These are phyloP conservation scores for Trichoderma virens DNA, from an alignment of 495 filamentous ascomycete genomes.

Conservation along the genomic window DNA sequence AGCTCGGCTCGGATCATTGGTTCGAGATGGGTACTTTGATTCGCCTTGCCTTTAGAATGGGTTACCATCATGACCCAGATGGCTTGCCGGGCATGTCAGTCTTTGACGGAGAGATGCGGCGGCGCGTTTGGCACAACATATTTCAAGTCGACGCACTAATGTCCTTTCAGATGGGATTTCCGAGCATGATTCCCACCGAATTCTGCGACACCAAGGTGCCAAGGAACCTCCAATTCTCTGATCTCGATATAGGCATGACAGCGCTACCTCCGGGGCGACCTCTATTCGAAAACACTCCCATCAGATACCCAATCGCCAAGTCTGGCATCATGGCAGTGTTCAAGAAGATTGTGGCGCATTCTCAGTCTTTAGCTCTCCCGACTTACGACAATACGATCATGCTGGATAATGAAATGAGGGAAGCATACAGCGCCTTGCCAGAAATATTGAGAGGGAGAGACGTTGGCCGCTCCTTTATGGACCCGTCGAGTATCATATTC, in stretches of 20 bases:
- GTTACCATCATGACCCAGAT: conserved; percentile 44
- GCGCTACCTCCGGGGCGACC: conserved; percentile 31
- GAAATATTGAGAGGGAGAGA: conserved; percentile 21
- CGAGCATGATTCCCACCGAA: conserved; percentile 33
- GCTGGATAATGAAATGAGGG: conserved; percentile 29
- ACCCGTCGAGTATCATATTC: conserved; percentile 25
- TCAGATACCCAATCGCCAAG: conserved; percentile 37
- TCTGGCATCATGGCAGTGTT: conserved; percentile 30
- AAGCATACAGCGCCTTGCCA: conserved; percentile 22
- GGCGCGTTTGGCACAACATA: conserved; percentile 42
- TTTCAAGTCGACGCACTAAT: conserved; percentile 39
- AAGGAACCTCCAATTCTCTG: conserved; percentile 36
- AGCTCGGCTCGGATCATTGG: conserved; percentile 24
- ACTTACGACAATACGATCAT: conserved; percentile 29
- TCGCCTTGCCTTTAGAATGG: conserved; percentile 21
- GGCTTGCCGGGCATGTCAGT: conserved; percentile 34
- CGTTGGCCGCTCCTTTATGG: conserved; percentile 26
- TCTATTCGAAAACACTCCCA: conserved; percentile 33
- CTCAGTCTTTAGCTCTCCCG: conserved; percentile 22
- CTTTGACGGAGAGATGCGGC: conserved; percentile 44
- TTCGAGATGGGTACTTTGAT: neutral
- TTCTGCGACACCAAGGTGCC: conserved; percentile 39
- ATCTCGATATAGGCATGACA: conserved; percentile 34
- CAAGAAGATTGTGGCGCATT: conserved; percentile 28
- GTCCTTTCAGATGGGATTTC: conserved; percentile 43